Percentiles rank a stretch among this genome's conserved stretches.
These are phyloP conservation scores for Cephalotrichum gorgonifer DNA, from an alignment of 2,329 filamentous ascomycete species.

Conservation along the genomic window DNA sequence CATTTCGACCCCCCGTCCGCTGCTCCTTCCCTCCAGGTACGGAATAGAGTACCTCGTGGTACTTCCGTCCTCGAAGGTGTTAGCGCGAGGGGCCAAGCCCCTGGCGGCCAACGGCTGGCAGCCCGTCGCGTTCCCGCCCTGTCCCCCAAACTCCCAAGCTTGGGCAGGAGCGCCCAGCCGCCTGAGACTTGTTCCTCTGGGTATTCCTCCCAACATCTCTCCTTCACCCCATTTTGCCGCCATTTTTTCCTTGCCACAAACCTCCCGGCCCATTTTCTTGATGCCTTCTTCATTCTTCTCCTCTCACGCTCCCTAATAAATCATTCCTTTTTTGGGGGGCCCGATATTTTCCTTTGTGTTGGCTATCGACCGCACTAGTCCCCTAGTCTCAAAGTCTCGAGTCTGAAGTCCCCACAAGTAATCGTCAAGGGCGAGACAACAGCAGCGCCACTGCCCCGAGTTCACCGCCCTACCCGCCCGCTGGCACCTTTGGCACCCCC, in stretches of 20 bases:
- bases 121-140: neutral
- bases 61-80: neutral
- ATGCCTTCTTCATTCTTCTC: constrained; percentile 8
- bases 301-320: constrained; percentile 10
- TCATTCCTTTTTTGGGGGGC: constrained; percentile 9
- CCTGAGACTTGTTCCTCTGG: neutral
- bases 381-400: too few species aligned
- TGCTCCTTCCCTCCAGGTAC: neutral
- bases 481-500: too few species aligned
- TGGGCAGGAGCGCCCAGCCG: neutral
- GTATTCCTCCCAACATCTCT: neutral
- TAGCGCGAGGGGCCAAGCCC: neutral
- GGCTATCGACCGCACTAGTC: neutral
- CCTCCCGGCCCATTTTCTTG: constrained; percentile 2
- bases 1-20: too few species aligned
- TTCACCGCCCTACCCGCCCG: too few species aligned
- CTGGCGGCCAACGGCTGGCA: neutral
- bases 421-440: too few species aligned
- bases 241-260: constrained; percentile 4
- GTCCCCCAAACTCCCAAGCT: neutral
- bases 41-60: neutral
- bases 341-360: constrained; percentile 1
- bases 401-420: too few species aligned
- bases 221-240: neutral
- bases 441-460: too few species aligned